These are phyloP conservation scores for Calendula officinalis DNA, from an alignment of 129 eudicot species.

Conservation along the genomic window DNA sequence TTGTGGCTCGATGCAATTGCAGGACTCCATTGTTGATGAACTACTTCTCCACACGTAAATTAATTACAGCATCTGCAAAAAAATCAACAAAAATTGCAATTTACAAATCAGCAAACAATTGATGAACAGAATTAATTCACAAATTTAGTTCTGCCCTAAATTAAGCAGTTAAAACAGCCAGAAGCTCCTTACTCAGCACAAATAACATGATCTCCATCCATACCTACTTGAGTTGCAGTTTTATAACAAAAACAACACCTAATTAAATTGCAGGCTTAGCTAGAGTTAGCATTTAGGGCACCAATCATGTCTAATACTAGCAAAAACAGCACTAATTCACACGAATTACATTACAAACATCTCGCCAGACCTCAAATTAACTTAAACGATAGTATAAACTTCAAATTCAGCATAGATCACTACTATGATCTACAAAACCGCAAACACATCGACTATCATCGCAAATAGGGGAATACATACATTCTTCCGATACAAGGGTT, in stretches of 20 bases:
- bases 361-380: not conserved
- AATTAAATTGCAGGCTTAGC: not conserved
- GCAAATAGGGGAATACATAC: not conserved
- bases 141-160: not conserved
- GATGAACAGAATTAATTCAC: not conserved
- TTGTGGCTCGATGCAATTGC: slow-evolving; percentile 92
- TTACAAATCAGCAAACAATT: not conserved
- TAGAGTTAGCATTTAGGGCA: slow-evolving; percentile 1
- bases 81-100: slow-evolving; percentile 2
- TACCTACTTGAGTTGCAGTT: not conserved
- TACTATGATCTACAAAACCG: not conserved
- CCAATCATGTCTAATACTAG: not conserved
- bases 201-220: slow-evolving; percentile 1
- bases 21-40: slow-evolving; percentile 60
- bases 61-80: slow-evolving; percentile 37
- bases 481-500: not conserved
- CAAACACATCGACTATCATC: too few species aligned
- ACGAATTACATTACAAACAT: slow-evolving; percentile 14
- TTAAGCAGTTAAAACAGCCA: not conserved
- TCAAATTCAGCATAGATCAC: slow-evolving; percentile 16
- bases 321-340: not conserved
- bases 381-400: not conserved
- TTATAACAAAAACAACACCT: not conserved
- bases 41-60: slow-evolving; percentile 20
- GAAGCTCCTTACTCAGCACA: not conserved